These are phyloP conservation scores for Chloromonas sp. DNA, from an alignment of 163 green algal species.

Conservation along the genomic window DNA sequence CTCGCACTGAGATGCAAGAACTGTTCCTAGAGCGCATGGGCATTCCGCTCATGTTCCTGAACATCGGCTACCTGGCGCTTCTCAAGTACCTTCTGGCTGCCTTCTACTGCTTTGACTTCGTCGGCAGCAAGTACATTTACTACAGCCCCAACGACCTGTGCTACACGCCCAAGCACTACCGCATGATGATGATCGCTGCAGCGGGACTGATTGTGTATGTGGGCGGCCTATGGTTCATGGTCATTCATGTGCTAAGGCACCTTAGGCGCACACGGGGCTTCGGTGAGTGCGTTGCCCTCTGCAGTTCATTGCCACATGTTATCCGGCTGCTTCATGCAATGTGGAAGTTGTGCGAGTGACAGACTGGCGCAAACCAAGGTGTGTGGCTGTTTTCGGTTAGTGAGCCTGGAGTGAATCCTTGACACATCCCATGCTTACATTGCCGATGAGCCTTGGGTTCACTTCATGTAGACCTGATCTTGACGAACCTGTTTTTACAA, in stretches of 20 bases:
- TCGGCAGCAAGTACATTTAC: slow-evolving; percentile 22
- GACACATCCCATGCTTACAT: not conserved
- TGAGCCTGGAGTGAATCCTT: not conserved
- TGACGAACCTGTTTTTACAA: no score
- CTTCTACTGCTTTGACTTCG: slow-evolving; percentile 21
- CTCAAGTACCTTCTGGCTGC: slow-evolving; percentile 21
- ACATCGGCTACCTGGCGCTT: slow-evolving; percentile 22
- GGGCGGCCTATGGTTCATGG: not conserved
- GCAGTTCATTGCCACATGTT: no score
- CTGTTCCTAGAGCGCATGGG: slow-evolving; percentile 10
- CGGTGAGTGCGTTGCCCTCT: not conserved
- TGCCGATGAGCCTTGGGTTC: no score
- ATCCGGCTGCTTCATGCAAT: no score
- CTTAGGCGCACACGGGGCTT: slow-evolving; percentile 1
- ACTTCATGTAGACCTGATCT: no score
- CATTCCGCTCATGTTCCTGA: slow-evolving; percentile 25
- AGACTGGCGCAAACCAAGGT: no score
- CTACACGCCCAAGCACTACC: slow-evolving; percentile 29
- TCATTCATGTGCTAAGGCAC: slow-evolving; percentile 2
- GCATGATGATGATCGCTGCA: slow-evolving; percentile 21
- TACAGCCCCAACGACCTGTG: slow-evolving; percentile 23
- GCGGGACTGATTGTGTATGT: slow-evolving; percentile 20
- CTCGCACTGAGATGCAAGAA: slow-evolving; percentile 5
- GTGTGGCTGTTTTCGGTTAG: no score
- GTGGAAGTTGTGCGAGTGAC: no score